These are phyloP conservation scores for Haplosporangium gracile DNA, from an alignment of 192 early-diverging fungal genomes.

Conservation along the genomic window DNA sequence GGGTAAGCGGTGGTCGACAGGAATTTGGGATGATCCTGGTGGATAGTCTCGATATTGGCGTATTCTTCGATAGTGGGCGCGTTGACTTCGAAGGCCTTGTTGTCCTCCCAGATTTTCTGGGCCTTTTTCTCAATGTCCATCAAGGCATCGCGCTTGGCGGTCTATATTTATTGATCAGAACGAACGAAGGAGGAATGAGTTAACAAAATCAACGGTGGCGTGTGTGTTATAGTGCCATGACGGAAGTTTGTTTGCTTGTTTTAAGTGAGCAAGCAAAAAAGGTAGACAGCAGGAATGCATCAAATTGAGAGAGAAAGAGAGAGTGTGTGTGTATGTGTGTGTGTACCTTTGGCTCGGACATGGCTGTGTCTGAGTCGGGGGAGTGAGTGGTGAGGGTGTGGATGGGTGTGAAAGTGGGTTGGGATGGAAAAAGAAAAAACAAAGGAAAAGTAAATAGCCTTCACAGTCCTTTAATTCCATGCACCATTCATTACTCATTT, in stretches of 20 bases:
- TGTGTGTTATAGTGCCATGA: conserved; percentile 11
- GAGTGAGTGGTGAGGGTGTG: not conserved
- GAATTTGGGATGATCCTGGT: conserved; percentile 86
- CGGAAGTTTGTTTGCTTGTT: no score
- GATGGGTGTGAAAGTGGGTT: not conserved
- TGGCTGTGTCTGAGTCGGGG: conserved; percentile 15
- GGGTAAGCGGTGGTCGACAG: conserved; percentile 97
- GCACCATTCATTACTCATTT: conserved; percentile 42
- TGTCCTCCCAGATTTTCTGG: conserved; percentile 85
- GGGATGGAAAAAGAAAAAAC: not conserved
- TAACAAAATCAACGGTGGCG: not conserved
- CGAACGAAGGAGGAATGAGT: not conserved
- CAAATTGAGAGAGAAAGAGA: no score
- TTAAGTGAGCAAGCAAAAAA: not conserved
- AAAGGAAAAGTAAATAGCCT: not conserved
- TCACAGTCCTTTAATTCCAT: conserved; percentile 14
- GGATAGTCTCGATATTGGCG: conserved; percentile 61
- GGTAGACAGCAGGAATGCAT: not conserved
- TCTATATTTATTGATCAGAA: conserved; percentile 51
- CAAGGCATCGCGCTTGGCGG: conserved; percentile 85
- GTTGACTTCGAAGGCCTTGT: conserved; percentile 85
- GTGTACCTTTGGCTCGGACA: conserved; percentile 56
- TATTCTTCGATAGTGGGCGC: conserved; percentile 80
- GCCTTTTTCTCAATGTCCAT: conserved; percentile 78
- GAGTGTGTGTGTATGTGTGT: no score